A percentile compares a stretch with the other conserved stretches of the same genome.
Evolutionary conservation across 208 protist species (phyloP).

Genomic region (Trypanosoma platydactyli): DNA sequence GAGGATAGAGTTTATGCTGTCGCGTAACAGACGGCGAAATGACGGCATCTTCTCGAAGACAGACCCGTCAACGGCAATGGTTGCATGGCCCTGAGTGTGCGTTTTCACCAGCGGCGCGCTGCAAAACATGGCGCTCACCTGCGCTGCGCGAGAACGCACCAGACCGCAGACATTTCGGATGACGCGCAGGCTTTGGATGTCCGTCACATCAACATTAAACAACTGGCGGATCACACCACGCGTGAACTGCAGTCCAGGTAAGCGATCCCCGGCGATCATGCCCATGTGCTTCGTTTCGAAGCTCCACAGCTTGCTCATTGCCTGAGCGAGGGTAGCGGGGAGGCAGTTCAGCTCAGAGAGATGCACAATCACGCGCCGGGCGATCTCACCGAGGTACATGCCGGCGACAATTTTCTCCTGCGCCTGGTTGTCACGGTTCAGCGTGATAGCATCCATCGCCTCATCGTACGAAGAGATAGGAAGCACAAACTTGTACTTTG

Average conservation of each 20-base stretch:
- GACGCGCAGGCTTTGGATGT: conserved; percentile 45
- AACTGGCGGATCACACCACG: conserved; percentile 47
- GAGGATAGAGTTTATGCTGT: conserved; percentile 67
- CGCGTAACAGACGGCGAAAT: conserved; percentile 82
- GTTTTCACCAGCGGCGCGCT: conserved; percentile 78
- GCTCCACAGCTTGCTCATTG: conserved; percentile 43
- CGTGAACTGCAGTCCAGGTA: conserved; percentile 72
- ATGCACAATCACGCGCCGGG: conserved; percentile 60
- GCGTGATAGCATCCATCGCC: conserved; percentile 58
- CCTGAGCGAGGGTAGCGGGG: conserved; percentile 36
- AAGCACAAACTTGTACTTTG: conserved; percentile 69
- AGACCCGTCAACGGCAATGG: conserved; percentile 80
- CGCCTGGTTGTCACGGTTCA: conserved; percentile 66
- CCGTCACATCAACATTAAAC: conserved; percentile 46
- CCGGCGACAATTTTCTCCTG: conserved; percentile 92
- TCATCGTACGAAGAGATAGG: conserved; percentile 77
- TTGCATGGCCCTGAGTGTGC: conserved; percentile 56
- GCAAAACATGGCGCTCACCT: conserved; percentile 68
- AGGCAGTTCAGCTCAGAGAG: conserved; percentile 54
- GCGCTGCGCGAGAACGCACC: conserved; percentile 77
- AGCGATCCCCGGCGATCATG: conserved; percentile 62
- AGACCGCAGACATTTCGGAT: conserved; percentile 67
- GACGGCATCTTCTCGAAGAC: conserved; percentile 89
- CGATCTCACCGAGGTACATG: conserved; percentile 90
- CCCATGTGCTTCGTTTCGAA: conserved; percentile 66